Percentiles rank a stretch among this genome's conserved stretches.
These are phyloP conservation scores for Capsella bursapastoris DNA, from an alignment of 345 rosid genomes.

Conservation along the genomic window DNA sequence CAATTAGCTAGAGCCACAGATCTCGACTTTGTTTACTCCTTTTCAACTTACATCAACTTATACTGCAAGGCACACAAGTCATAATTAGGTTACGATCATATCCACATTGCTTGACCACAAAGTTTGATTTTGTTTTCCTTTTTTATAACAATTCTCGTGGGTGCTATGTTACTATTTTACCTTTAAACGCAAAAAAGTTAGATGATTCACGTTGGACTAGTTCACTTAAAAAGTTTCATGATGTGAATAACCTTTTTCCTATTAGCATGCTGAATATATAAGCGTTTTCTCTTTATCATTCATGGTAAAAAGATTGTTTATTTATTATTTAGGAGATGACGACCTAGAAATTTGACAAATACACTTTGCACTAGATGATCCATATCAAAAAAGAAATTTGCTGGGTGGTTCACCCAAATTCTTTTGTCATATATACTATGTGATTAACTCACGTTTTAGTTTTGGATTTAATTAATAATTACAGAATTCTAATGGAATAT, in stretches of 20 bases:
- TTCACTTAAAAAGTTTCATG: slow-evolving; percentile 28
- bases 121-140: slow-evolving; percentile 41
- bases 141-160: slow-evolving; percentile 10
- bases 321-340: background rate
- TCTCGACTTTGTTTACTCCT: slow-evolving; percentile 7
- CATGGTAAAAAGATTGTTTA: background rate
- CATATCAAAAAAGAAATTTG: background rate
- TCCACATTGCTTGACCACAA: slow-evolving; percentile 45
- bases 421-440: background rate
- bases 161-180: slow-evolving; percentile 42
- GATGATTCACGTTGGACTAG: slow-evolving; percentile 2
- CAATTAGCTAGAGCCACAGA: slow-evolving; percentile 28
- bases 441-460: slow-evolving; percentile 2
- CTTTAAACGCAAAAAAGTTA: slow-evolving; percentile 15
- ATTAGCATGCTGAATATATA: slow-evolving; percentile 23
- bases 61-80: slow-evolving; percentile 43
- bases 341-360: background rate
- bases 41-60: slow-evolving; percentile 43
- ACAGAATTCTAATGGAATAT: slow-evolving; percentile 16
- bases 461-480: background rate
- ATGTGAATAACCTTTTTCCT: slow-evolving; percentile 12
- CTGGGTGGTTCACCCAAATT: slow-evolving; percentile 6
- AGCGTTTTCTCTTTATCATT: background rate
- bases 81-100: slow-evolving; percentile 41
- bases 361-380: background rate